Base-by-base conservation (phyloP, 2,329 filamentous ascomycete species). In the Zelopaecilomyces penicillatus region DNA sequence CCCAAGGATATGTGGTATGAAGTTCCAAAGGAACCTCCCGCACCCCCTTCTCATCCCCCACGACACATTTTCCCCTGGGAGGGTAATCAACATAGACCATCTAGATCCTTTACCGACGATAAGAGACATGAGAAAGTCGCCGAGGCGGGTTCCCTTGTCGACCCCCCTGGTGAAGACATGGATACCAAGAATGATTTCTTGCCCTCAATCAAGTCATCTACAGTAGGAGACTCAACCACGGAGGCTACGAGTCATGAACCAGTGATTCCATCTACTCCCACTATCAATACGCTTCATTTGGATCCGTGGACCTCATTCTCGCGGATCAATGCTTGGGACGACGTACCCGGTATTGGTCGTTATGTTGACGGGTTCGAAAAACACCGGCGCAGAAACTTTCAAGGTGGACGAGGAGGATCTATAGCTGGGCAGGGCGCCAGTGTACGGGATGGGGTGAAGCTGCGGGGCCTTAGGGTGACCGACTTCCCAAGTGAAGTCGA, bases 11-110 rank as follows among this genome's bases (percentile, higher is more conserved):
- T 95, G 87, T 93, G 84, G 75, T 95, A 93, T 60, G 72, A 91
- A 55, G 76, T 94, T 32, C 89, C 89, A 5, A 79, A 74, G 50
- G 74, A 78, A 47, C 70, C 71, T 12, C 78, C 79, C 26, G 73
- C 78, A 39, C 69, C 64, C 27, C 56, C 58, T n/a, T 54, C 74
- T 37, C 71, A 81, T 51, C 76, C 69, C 49, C 76, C 82, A 10
- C 74, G 76, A 39, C 75, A 82, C 3, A 82, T 97, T 40, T 98
- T 98, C 63, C 93, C 93, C 0, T 98, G 93, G 93, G 93, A 98
- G 63, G 67, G 65, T 36, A 69, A 82, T 46, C 78, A 77, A 49
- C 74, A 83, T 9, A 78, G 72, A 55, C 68, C 80, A 5, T 69
- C 77, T 9, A 78, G 87, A 52, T 73, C 82, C 9, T 93, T 90